Percentiles rank a stretch among this genome's conserved stretches.
These are phyloP conservation scores for Gymnopilus junonius DNA, from an alignment of 768 basidiomycete genomes.

Conservation along the genomic window DNA sequence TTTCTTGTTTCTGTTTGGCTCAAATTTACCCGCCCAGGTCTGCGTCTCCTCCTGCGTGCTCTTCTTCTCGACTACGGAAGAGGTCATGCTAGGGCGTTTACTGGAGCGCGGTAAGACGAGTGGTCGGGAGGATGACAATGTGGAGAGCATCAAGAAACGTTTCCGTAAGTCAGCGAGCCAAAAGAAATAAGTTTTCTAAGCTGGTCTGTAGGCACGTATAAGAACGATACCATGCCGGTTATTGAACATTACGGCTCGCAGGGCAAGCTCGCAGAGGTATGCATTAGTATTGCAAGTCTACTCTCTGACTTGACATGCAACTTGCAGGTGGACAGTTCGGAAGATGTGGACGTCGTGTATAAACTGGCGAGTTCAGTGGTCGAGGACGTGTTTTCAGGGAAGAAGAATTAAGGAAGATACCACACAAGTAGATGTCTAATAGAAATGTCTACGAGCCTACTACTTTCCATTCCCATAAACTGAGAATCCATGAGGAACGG, in stretches of 20 bases:
- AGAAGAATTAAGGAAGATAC: slow-evolving; percentile 12
- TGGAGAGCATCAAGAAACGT: slow-evolving; percentile 94
- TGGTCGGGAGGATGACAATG: slow-evolving; percentile 95
- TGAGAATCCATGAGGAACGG: slow-evolving; percentile 42
- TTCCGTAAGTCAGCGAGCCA: slow-evolving; percentile 66
- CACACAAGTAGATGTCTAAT: neutral
- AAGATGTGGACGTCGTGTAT: slow-evolving; percentile 75
- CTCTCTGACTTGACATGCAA: neutral
- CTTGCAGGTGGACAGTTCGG: slow-evolving; percentile 68
- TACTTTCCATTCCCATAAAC: slow-evolving; percentile 46
- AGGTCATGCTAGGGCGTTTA: slow-evolving; percentile 85
- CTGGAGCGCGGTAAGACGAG: slow-evolving; percentile 92
- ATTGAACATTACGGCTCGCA: slow-evolving; percentile 76
- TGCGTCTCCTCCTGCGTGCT: slow-evolving; percentile 81
- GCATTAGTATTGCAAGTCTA: slow-evolving; percentile 16
- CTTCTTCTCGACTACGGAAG: slow-evolving; percentile 87
- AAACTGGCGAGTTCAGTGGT: slow-evolving; percentile 59
- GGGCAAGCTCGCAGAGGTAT: slow-evolving; percentile 81
- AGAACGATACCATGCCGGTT: slow-evolving; percentile 90
- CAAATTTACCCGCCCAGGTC: slow-evolving; percentile 55
- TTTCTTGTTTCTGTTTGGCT: neutral
- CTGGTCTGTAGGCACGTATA: slow-evolving; percentile 68
- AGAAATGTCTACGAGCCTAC: neutral
- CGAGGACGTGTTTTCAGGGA: slow-evolving; percentile 28
- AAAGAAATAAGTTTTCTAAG: neutral